Evolutionary conservation across 2,329 filamentous ascomycete species (phyloP).

Genomic region (Colletotrichum destructivum): DNA sequence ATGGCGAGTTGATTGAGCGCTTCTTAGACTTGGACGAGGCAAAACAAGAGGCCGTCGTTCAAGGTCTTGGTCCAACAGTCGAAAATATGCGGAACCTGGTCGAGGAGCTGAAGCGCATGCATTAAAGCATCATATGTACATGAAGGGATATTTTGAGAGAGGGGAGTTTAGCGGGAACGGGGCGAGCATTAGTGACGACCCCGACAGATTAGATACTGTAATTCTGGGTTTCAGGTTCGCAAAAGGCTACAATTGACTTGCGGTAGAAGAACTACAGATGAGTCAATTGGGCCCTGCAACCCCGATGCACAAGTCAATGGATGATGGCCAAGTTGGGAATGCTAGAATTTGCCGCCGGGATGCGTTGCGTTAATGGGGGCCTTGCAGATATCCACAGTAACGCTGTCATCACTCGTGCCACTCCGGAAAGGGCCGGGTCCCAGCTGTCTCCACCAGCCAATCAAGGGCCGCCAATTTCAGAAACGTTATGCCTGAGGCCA

Average conservation of each 20-base stretch:
- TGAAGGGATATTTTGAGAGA: conserved; percentile 15
- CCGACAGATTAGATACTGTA: not conserved
- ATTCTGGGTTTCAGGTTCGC: no score
- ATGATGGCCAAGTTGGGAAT: not conserved
- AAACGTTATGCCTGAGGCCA: conserved; percentile 49
- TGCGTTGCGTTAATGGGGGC: conserved; percentile 26
- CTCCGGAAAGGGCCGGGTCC: conserved; percentile 43
- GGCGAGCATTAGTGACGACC: not conserved
- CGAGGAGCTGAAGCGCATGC: conserved; percentile 74
- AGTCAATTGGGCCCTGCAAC: not conserved
- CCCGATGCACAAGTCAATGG: rapidly evolving
- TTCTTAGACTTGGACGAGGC: conserved; percentile 81
- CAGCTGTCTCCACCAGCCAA: conserved; percentile 55
- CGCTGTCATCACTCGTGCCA: conserved; percentile 31
- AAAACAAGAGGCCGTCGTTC: conserved; percentile 66
- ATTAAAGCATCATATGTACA: conserved; percentile 57
- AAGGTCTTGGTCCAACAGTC: conserved; percentile 72
- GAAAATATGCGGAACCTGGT: conserved; percentile 74
- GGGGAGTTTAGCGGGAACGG: not conserved
- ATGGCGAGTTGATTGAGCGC: conserved; percentile 90
- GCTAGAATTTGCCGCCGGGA: not conserved
- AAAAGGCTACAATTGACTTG: not conserved
- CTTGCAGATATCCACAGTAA: conserved; percentile 25
- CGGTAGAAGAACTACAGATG: not conserved
- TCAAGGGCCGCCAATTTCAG: conserved; percentile 63